A percentile compares a stretch with the other conserved stretches of the same genome.
Conservation (phyloP, 257 asterid species). For the Hygrophila difformis region DNA sequence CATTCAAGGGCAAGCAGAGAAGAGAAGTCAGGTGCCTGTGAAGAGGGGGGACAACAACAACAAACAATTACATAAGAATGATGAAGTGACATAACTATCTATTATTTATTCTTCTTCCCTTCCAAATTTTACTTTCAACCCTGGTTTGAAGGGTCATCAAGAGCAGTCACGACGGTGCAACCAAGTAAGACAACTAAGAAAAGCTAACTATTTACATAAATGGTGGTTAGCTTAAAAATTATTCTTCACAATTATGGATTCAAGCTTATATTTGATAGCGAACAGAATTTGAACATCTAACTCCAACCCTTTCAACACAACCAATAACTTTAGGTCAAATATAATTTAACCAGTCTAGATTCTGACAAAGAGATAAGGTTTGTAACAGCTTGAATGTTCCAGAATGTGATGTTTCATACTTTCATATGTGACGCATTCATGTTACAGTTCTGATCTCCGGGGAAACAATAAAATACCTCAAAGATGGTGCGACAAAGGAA, state of each 20-base stretch:
- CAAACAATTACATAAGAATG: slow-evolving; percentile 3
- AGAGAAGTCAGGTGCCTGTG: slow-evolving; percentile 72
- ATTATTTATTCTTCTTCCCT: too few species aligned
- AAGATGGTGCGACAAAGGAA: slow-evolving; percentile 93
- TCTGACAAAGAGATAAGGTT: background rate
- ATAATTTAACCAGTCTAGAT: background rate
- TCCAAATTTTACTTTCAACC: too few species aligned
- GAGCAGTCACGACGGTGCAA: too few species aligned
- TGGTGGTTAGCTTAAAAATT: too few species aligned
- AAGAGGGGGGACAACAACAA: slow-evolving; percentile 11
- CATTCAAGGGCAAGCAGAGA: slow-evolving; percentile 99
- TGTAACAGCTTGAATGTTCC: slow-evolving; percentile 6
- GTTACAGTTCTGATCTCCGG: slow-evolving; percentile 6
- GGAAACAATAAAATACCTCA: slow-evolving; percentile 51
- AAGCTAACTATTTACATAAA: too few species aligned
- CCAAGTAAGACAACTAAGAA: too few species aligned
- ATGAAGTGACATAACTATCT: too few species aligned
- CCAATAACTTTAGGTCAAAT: background rate
- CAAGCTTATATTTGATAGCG: too few species aligned
- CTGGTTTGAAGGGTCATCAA: too few species aligned
- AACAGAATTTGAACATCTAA: too few species aligned
- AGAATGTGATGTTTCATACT: background rate
- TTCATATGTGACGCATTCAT: slow-evolving; percentile 1
- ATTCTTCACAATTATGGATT: too few species aligned
- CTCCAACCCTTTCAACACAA: too few species aligned